Conservation (phyloP, 192 early-diverging fungal species). For the Chytriomyces confervae region DNA sequence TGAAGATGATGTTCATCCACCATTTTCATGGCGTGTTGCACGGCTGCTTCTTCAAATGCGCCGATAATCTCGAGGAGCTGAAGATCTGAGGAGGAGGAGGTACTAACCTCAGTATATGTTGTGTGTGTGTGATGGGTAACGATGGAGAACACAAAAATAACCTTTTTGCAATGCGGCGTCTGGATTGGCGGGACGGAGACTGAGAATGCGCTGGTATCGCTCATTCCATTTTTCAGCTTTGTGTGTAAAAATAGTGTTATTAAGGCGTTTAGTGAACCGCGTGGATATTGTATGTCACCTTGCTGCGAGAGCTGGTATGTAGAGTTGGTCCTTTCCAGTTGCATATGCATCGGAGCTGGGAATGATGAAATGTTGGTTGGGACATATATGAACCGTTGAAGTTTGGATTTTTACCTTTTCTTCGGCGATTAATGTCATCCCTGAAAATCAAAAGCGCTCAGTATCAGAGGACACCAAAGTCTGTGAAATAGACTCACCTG, state of each 20-base stretch:
- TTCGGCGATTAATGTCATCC: conserved; percentile 24
- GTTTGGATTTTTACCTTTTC: neutral
- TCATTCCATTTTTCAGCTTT: conserved; percentile 53
- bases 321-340: conserved; percentile 26
- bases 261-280: too few relatives aligned
- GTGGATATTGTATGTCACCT: neutral
- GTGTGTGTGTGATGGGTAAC: neutral
- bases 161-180: conserved; percentile 53
- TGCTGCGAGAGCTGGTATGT: neutral
- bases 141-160: neutral
- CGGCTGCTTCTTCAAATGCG: conserved; percentile 54
- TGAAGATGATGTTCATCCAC: conserved; percentile 59
- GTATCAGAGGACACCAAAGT: neutral
- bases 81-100: conserved; percentile 40
- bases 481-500: neutral
- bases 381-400: neutral
- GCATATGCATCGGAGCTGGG: conserved; percentile 31
- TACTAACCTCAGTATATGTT: neutral
- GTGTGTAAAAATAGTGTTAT: neutral
- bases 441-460: neutral
- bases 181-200: conserved; percentile 28
- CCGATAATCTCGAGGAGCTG: conserved; percentile 55
- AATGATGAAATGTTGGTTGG: neutral
- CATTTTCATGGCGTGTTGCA: conserved; percentile 46
- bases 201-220: conserved; percentile 45